Base-by-base conservation (phyloP, 192 early-diverging fungal species). In the Spizellomyces punctatus region DNA sequence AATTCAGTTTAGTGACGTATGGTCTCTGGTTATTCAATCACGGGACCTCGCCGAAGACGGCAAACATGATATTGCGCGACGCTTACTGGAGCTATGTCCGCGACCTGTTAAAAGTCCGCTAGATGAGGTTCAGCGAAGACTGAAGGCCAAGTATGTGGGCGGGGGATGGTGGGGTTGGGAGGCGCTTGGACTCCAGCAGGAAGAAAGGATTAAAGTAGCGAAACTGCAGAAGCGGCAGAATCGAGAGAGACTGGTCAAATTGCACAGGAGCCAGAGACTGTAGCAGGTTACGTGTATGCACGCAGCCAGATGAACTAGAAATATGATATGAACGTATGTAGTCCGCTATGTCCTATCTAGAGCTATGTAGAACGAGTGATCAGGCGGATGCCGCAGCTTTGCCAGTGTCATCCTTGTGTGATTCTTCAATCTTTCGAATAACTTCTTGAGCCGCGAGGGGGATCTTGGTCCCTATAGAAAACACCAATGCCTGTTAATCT, bases 361-460 rank as follows among this genome's bases (percentile, higher is more conserved):
- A 36, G 27, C 27, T 36, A 36, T 3, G 27, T 36, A 36, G 27
- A 36, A 36, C 27, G 27, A 36, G 27, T 36, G 1, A 36, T 36
- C 27, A 36, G 0, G 27, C 27, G 27, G 27, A 36, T 36, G 27
- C 27, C 27, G 27, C 27, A 36, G 27, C 27, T 36, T 36, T 36
- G 27, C 27, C 27, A 36, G 27, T 36, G 27, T 36, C 27, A 36
- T 36, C 27, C 27, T 36, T 36, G 3, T 36, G 27, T 36, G 27
- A 36, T 36, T 36, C 27, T 36, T 46, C 42, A 27, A 95, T 88
- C 78, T 93, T 92, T 64, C 66, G 64, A 36, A 93, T 85, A 66
- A 94, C 88, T 75, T 94, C 91, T 58, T 87, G 89, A 5, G 94
- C 94, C 8, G 93, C 92, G 27, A 90, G 67, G 14, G 94, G 93